Evolutionary conservation across 192 early-diverging fungal species (phyloP).

Genomic region (Backusella tarrabulga): DNA sequence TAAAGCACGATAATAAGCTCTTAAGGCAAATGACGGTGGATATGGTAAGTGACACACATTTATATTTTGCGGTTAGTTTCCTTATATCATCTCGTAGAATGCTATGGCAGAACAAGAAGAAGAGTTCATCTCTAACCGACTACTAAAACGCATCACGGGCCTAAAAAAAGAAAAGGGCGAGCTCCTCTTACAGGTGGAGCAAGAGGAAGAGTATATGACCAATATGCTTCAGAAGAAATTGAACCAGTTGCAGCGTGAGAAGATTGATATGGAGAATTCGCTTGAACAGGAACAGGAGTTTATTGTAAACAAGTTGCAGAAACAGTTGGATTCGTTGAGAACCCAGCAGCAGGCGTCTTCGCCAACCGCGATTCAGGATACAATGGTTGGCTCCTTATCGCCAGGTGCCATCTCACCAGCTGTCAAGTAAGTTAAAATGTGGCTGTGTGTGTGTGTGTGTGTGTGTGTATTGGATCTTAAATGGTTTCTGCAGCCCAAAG

Average conservation of each 20-base stretch:
- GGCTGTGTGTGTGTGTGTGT: too few relatives aligned
- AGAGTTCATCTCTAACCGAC: conserved; percentile 75
- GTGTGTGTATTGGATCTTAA: background rate
- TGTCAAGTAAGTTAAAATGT: background rate
- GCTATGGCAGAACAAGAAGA: conserved; percentile 60
- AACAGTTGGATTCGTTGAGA: conserved; percentile 65
- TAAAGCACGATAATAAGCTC: conserved; percentile 57
- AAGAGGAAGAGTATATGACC: conserved; percentile 79
- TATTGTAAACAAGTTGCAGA: conserved; percentile 85
- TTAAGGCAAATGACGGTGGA: conserved; percentile 54
- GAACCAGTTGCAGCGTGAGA: conserved; percentile 77
- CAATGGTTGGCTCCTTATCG: conserved; percentile 11
- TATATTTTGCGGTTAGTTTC: too few relatives aligned
- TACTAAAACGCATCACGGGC: conserved; percentile 68
- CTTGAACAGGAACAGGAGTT: conserved; percentile 91
- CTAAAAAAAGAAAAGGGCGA: conserved; percentile 80
- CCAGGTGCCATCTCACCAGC: conserved; percentile 7
- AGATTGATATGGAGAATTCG: conserved; percentile 85
- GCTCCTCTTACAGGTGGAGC: conserved; percentile 70
- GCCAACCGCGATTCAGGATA: background rate
- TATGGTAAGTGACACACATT: conserved; percentile 31
- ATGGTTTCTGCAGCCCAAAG: conserved; percentile 16
- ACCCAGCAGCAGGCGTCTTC: conserved; percentile 21
- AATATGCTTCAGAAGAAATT: conserved; percentile 78
- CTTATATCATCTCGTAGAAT: conserved; percentile 24